phyloP scores from a whole-genome alignment of 78 protist species.

The Polysphondylium violaceum region DNA sequence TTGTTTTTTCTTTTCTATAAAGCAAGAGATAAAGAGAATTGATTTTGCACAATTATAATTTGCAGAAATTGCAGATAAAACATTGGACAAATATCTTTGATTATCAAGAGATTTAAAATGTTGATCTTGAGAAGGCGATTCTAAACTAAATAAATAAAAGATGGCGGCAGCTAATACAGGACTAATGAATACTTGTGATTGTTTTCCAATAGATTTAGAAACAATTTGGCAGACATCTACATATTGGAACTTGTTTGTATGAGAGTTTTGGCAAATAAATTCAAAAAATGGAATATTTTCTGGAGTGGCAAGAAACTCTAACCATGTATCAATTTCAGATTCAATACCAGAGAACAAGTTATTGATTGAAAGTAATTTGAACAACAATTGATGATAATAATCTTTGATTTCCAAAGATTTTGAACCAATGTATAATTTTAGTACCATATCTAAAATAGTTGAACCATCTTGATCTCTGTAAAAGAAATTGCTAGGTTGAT shows the following conservation, averaged over 20 bases:
- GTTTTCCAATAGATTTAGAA: conserved; percentile 2
- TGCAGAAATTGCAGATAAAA: neutral
- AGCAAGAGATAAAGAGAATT: too few species aligned
- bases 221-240: conserved; percentile 36
- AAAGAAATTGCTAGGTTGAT: conserved; percentile 14
- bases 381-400: conserved; percentile 18
- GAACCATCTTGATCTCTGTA: neutral
- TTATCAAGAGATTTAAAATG: neutral
- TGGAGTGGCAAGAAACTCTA: neutral
- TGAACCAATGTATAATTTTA: conserved; percentile 17
- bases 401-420: conserved; percentile 4
- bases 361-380: conserved; percentile 39
- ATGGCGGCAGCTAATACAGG: conserved; percentile 41
- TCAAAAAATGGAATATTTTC: conserved; percentile 21
- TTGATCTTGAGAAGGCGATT: neutral
- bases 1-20: too few species aligned
- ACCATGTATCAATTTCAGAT: conserved; percentile 55
- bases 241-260: conserved; percentile 33
- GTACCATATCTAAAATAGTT: conserved; percentile 31
- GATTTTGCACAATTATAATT: too few species aligned
- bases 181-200: conserved; percentile 6
- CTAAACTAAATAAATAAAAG: neutral
- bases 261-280: neutral
- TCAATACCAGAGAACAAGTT: conserved; percentile 36
- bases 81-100: conserved; percentile 5